These are phyloP conservation scores for Setomelanomma holmii DNA, from an alignment of 2,329 filamentous ascomycete genomes.

Conservation along the genomic window DNA sequence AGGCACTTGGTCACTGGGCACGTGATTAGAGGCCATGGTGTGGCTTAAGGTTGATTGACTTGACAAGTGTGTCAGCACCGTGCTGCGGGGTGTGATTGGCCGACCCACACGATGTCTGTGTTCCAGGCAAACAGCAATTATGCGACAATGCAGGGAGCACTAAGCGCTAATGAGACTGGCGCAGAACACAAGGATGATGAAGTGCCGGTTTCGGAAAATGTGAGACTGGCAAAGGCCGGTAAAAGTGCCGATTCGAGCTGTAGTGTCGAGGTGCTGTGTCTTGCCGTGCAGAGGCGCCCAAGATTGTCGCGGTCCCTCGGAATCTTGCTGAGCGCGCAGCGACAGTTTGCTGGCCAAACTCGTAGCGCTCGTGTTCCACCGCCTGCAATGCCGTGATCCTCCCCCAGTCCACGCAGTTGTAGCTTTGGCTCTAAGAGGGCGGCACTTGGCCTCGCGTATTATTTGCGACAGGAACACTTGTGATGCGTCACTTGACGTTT, in stretches of 20 bases:
- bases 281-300: slow-evolving; percentile 24
- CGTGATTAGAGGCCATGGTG: slow-evolving; percentile 48
- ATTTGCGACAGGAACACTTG: slow-evolving; percentile 40
- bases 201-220: slow-evolving; percentile 32
- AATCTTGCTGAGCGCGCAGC: slow-evolving; percentile 9
- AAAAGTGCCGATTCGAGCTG: slow-evolving; percentile 41
- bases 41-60: slow-evolving; percentile 10
- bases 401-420: slow-evolving; percentile 37
- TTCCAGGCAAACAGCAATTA: slow-evolving; percentile 34
- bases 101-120: slow-evolving; percentile 28
- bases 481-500: slow-evolving; percentile 47
- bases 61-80: slow-evolving; percentile 4
- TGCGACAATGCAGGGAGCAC: slow-evolving; percentile 38
- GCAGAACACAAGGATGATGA: slow-evolving; percentile 37
- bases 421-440: slow-evolving; percentile 37
- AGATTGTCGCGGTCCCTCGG: slow-evolving; percentile 18
- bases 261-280: slow-evolving; percentile 31
- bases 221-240: slow-evolving; percentile 36
- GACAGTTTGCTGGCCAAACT: slow-evolving; percentile 28
- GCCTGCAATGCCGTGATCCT: slow-evolving; percentile 36
- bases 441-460: slow-evolving; percentile 43
- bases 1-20: slow-evolving; percentile 44
- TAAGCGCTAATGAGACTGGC: slow-evolving; percentile 43
- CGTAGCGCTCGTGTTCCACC: slow-evolving; percentile 33
- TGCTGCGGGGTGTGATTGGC: slow-evolving; percentile 23